Evolutionary conservation across 2,329 filamentous ascomycete genomes (phyloP), one percentile per base, ranked within the genome.

Genomic region (Pseudocercospora vitis): DNA sequence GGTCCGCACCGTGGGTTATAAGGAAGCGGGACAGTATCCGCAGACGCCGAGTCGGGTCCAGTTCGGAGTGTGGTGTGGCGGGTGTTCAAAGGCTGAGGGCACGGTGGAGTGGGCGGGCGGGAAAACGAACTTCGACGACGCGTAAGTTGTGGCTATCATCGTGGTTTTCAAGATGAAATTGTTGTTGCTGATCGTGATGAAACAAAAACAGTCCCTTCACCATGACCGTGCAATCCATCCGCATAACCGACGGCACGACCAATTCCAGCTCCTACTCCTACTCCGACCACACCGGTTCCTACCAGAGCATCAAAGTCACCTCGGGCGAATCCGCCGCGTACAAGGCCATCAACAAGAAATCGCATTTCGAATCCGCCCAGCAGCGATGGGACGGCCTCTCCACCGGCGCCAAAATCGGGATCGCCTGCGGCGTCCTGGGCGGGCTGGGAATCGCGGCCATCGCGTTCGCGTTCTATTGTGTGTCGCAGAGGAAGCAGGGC

Each of bases 11-110:
- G 87, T 91, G 4, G 29, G 50, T 5, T 63, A 62, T 37, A 61
- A 48, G 2, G 52, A 48, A 14, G 47, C 65, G 1, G 65, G 66
- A 4, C 42, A 51, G 19, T 91, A 83, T 68, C 88, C 88, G 0
- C 88, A 92, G 68, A 90, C 88, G 0, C 88, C 88, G 1, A 86
- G 86, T 80, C 82, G 82, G 49, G 70, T 89, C 45, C 82, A 81
- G 33, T 68, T 89, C 14, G 85, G 86, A 50, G 84, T 87, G 61
- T 99, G 94, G 94, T 85, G 90, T 50, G 94, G 90, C 66, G 94
- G 94, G 61, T 94, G 96, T 71, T 75, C 89, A 1, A 86, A 83
- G 79, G 81, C 78, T 39, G 70, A 65, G n/a, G 71, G 69, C n/a
- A 71, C 68, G 0, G 57, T 68, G n/a, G 62, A 66, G 11, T 73